Percentiles rank a stretch among this genome's conserved stretches.
These are phyloP conservation scores for Zymoseptoria crescenta DNA, from an alignment of 2,329 filamentous ascomycete genomes.

Conservation along the genomic window DNA sequence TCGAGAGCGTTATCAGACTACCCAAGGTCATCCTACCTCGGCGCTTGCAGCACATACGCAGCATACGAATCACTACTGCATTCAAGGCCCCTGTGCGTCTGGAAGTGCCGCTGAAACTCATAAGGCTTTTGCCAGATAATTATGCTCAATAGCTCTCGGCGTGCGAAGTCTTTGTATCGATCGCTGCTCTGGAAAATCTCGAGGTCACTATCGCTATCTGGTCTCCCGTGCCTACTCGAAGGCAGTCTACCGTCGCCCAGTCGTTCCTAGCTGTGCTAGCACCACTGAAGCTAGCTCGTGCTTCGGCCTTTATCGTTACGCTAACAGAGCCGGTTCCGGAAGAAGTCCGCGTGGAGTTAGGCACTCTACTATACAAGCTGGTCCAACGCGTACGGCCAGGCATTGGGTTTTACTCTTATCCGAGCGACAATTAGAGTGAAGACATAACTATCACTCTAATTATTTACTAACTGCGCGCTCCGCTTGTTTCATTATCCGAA, in stretches of 20 bases:
- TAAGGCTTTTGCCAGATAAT: neutral
- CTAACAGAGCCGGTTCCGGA: neutral
- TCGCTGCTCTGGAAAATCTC: neutral
- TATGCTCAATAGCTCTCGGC: neutral
- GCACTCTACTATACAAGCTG: neutral
- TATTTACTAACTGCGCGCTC: neutral
- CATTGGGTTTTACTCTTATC: neutral
- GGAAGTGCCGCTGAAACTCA: neutral
- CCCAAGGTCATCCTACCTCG: neutral
- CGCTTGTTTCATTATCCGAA: too few relatives aligned
- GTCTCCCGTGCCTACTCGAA: neutral
- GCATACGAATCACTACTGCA: conserved; percentile 1
- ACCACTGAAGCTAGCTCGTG: neutral
- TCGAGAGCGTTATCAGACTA: neutral
- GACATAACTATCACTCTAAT: neutral
- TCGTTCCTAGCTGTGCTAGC: neutral
- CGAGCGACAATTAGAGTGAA: neutral
- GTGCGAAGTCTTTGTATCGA: neutral
- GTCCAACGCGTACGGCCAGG: neutral
- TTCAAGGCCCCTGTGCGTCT: neutral
- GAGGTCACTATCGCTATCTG: neutral
- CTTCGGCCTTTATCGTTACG: neutral
- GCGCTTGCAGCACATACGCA: conserved; percentile 1
- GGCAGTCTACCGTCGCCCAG: neutral
- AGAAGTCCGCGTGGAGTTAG: neutral